Evolutionary conservation across 345 rosid species (phyloP).

Genomic region (Acer negundo): DNA sequence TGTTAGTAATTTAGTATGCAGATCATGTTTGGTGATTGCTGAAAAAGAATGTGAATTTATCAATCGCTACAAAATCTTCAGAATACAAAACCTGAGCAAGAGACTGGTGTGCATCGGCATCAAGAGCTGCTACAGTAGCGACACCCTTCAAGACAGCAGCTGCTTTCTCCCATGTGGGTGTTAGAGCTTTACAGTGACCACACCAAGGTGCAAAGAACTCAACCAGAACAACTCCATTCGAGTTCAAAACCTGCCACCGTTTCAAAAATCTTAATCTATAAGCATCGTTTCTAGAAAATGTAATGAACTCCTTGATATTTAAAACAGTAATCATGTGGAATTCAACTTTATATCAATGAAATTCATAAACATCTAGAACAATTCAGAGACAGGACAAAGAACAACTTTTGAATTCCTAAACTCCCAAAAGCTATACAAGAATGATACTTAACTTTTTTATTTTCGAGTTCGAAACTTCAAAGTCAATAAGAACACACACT

Average conservation of each 20-base stretch:
- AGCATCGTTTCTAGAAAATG: not conserved
- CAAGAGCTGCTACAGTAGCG: slow-evolving; percentile 92
- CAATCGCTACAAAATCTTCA: not conserved
- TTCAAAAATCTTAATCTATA: slow-evolving; percentile 1
- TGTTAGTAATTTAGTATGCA: not conserved
- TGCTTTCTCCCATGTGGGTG: slow-evolving; percentile 96
- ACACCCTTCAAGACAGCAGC: slow-evolving; percentile 82
- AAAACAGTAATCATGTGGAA: too few species aligned
- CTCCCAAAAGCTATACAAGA: not conserved
- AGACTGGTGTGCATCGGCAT: slow-evolving; percentile 93
- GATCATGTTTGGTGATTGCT: not conserved
- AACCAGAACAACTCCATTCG: slow-evolving; percentile 84
- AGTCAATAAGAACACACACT: not conserved
- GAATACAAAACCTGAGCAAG: slow-evolving; percentile 76
- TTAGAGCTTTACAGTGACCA: slow-evolving; percentile 90
- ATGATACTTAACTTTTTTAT: not conserved
- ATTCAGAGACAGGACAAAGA: not conserved
- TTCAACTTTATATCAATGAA: not conserved
- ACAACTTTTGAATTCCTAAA: not conserved
- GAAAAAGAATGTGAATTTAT: not conserved
- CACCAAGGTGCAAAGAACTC: slow-evolving; percentile 99
- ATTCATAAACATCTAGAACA: not conserved
- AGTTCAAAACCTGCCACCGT: slow-evolving; percentile 68
- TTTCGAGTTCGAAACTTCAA: not conserved
- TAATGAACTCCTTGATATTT: not conserved